Evolutionary conservation across 345 rosid species (phyloP), one percentile per base, ranked within the genome.

Genomic region (Adansonia digitata): DNA sequence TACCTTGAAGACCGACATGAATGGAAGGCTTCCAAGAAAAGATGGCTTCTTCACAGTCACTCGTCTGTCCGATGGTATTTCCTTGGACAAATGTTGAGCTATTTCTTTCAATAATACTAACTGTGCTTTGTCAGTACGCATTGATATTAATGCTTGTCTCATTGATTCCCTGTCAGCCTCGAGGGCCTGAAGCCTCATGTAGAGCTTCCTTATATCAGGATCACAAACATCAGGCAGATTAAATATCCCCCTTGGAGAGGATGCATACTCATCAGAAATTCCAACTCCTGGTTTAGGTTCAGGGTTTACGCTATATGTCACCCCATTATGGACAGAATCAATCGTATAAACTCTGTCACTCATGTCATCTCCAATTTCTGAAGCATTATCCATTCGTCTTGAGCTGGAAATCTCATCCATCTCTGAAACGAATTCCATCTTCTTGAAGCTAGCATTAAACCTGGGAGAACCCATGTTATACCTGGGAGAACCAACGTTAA

Each of bases 141-240:
- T 93, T 39, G 99, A 93, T 68, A 93, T 59, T 77, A 96, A 74
- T 74, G 97, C 89, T 64, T 92, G 97, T 79, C 91, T 89, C 99
- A 96, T 90, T 13, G 97, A 96, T 85, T 96, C 99, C 80, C 98
- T 89, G 79, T 96, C 97, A 17, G 95, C 98, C 88, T 96, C 98
- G 45, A 96, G 91, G 11, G 97, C 89, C 72, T 96, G 99, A 84
- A 96, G 93, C 86, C 99, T 89, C 85, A 71, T 82, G 80, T 88
- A 89, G 20, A 96, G 94, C 72, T 90, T 96, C 77, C 88, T 84
- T 72, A 96, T 77, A 78, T 93, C 97, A 31, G 94, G 94, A 90
- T 92, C 93, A 67, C 71, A 81, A 71, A 65, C 66, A 75, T 90
- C 97, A 74, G 84, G 83, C 67, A 57, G 88, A 75, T 81, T 80